Base-by-base conservation (phyloP, 108 stramenopile genomes). In the Fragilaria crotonensis region DNA sequence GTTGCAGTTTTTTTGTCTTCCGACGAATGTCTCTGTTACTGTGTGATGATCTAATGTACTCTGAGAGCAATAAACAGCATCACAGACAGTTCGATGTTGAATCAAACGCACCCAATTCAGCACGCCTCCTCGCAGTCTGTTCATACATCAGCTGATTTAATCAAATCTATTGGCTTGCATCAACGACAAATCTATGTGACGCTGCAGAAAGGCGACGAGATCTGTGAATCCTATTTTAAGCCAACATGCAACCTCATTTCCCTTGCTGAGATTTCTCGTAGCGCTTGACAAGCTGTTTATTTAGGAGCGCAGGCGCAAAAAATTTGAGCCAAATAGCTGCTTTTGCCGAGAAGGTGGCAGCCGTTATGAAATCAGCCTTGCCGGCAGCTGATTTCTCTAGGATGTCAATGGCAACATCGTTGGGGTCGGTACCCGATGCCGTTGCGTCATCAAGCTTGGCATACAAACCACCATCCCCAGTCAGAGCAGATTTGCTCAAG, bases 371-470 rank as follows among this genome's bases (percentile, higher is more conserved):
- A 60, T 91, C 90, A 18, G 54, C 66, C 44, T 73, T 56, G 3
- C 77, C 77, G 14, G 54, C 63, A 0, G 81, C 64, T 3, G 78
- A 66, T 9, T 53, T 52, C 25, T 80, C 57, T 19, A 91, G 58
- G 25, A 87, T 74, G 47, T 59, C 63, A 30, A 55, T 47, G n/a
- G 89, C 85, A 14, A 91, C 89, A 22, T 87, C 76, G 41, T 70
- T 51, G 17, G 89, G 82, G 53, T 85, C 83, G 19, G 81, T 72
- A 71, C 78, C 78, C 62, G 71, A 72, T 9, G 78, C 84, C 9
- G 90, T 92, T 0, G 90, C 79, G 1, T 60, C 71, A 57, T 92
- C 90, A 71, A 81, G 84, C 33, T 74, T 74, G 7, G 83, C 81
- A 59, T 92, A 82, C 0, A 54, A 30, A 17, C 46, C 65, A 23